Conservation (phyloP, 2,329 filamentous ascomycete species). For the Diplodia sapinea region DNA sequence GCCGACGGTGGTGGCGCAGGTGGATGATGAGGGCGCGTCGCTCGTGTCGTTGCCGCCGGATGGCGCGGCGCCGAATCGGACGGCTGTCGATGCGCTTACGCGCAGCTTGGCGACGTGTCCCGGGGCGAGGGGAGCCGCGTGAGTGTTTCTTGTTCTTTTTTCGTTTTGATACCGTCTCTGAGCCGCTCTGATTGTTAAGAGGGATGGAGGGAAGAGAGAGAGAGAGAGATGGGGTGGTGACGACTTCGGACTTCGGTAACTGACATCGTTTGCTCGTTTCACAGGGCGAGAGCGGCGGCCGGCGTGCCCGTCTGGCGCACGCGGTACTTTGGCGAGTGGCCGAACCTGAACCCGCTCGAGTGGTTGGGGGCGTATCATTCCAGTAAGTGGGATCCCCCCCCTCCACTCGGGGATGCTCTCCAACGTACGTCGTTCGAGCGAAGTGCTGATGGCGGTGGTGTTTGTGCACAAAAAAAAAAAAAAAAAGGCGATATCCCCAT, state of each 20-base stretch:
- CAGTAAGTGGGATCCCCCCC: constrained; percentile 31
- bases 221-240: too few relatives aligned
- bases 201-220: too few relatives aligned
- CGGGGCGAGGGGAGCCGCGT: constrained; percentile 33
- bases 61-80: constrained; percentile 32
- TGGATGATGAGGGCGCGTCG: constrained; percentile 5
- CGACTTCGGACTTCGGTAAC: too few relatives aligned
- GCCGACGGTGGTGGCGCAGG: constrained; percentile 42
- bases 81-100: constrained; percentile 37
- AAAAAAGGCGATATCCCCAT: constrained; percentile 28
- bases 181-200: too few relatives aligned
- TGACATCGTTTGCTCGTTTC: constrained; percentile 35
- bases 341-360: constrained; percentile 16
- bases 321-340: constrained; percentile 34
- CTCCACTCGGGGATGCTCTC: neutral
- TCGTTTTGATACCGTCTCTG: neutral
- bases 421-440: neutral
- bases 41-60: neutral
- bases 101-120: constrained; percentile 33
- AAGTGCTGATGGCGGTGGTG: too few relatives aligned
- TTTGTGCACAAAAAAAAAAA: too few relatives aligned
- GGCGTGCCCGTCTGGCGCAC: constrained; percentile 35
- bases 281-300: constrained; percentile 29
- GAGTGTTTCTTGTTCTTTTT: neutral
- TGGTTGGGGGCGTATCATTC: constrained; percentile 34